These are phyloP conservation scores for Ceratocystis destructans DNA, from an alignment of 2,329 filamentous ascomycete genomes.

Conservation along the genomic window DNA sequence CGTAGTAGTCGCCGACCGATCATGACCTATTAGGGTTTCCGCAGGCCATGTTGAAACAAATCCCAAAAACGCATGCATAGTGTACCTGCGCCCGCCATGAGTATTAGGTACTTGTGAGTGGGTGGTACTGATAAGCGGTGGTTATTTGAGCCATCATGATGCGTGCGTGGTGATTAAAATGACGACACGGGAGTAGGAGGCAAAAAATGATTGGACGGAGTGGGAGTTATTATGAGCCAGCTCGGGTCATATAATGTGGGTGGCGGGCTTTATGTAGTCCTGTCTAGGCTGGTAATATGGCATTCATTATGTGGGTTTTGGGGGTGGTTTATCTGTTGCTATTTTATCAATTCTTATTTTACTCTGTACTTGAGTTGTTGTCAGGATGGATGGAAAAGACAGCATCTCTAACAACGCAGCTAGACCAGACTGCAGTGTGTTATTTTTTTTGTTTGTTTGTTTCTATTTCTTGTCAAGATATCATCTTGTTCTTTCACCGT, in stretches of 20 bases:
- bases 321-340: not conserved
- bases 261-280: not conserved
- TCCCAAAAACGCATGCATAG: not conserved
- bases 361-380: too few species aligned
- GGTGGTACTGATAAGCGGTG: too few species aligned
- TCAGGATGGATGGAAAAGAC: too few species aligned
- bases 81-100: not conserved
- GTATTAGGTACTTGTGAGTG: not conserved
- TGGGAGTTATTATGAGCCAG: not conserved
- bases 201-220: not conserved
- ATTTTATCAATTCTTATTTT: too few species aligned
- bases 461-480: too few species aligned
- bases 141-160: not conserved
- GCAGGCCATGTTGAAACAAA: not conserved
- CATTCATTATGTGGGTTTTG: not conserved
- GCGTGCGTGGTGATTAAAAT: not conserved
- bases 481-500: not conserved
- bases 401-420: too few species aligned
- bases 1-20: not conserved
- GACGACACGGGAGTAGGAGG: not conserved
- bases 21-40: not conserved
- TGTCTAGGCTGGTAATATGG: too few species aligned
- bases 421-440: too few species aligned
- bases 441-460: too few species aligned
- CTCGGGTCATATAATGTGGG: not conserved